These are phyloP conservation scores for Salix arbutifolia DNA, from an alignment of 345 rosid genomes.

Conservation along the genomic window DNA sequence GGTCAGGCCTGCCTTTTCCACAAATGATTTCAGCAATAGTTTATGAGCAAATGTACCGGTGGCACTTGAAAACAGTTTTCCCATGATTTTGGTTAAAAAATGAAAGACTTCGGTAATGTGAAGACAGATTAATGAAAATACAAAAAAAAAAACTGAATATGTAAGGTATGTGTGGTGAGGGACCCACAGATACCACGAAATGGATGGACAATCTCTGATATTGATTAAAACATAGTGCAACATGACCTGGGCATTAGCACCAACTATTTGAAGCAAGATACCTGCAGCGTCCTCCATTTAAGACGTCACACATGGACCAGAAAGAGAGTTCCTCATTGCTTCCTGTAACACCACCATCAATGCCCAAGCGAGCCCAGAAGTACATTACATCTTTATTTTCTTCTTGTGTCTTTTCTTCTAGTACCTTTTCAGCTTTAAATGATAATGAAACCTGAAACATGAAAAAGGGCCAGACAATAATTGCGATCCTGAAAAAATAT, in stretches of 20 bases:
- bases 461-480: background rate
- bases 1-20: background rate
- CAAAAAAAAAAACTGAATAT: no score
- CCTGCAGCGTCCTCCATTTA: constrained; percentile 36
- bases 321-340: constrained; percentile 17
- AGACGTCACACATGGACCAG: constrained; percentile 33
- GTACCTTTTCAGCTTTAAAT: constrained; percentile 19
- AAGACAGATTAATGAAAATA: background rate
- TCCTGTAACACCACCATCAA: constrained; percentile 18
- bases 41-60: background rate
- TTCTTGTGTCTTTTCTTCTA: constrained; percentile 23
- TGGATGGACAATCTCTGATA: background rate
- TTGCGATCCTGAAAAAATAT: background rate
- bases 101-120: background rate
- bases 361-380: constrained; percentile 27
- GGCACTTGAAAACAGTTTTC: background rate
- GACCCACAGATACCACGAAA: background rate
- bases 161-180: background rate
- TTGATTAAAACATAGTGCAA: background rate
- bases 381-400: constrained; percentile 28
- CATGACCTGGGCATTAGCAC: background rate
- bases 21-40: background rate
- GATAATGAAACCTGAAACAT: constrained; percentile 29
- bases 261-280: background rate
- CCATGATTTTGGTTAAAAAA: background rate